Base-by-base conservation (phyloP, 768 basidiomycete genomes). In the Mycena vulgaris region DNA sequence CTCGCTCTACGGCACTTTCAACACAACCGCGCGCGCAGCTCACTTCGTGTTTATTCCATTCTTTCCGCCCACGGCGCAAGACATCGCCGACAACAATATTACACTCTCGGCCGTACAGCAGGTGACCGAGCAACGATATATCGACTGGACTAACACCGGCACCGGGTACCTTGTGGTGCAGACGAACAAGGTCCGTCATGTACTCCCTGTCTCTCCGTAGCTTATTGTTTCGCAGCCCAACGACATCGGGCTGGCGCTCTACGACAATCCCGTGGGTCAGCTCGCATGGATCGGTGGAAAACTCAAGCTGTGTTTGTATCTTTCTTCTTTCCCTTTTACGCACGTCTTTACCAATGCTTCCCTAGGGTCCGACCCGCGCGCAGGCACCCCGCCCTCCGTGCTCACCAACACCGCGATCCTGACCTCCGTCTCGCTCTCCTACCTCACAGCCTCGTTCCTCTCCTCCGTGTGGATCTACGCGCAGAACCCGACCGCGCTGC, bases 1-100 rank as follows among this genome's bases (percentile, higher is more conserved):
- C 21, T 33, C 52, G 6, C 52, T 55, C 5, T 60, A 69, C 55
- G 37, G 56, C 23, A 48, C 37, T 31, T 71, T 53, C 55, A 64
- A 55, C 35, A 21, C 30, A 39, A 59, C 47, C 56, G 70, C 60
- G 19, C 55, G 65, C 52, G 51, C 58, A 9, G 53, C 37, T 16
- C 63, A 52, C 21, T 64, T 74, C 4, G 42, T 11, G 17, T 48
- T 57, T n/a, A 10, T 47, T n/a, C 64, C 52, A 5, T 66, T 40
- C 11, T 35, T 28, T 10, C 31, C 53, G 11, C 55, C 63, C 17
- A 14, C 39, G 5, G n/a, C 33, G 3, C 21, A 55, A 35, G 52
- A 55, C 2, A 55, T 55, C 17, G 31, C 52, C 9, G 52, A 33
- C 8, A 35, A 55, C 9, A 55, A 55, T 23, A 55, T 55, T 14